Conservation (phyloP, 345 rosid species). For the Brassica incana region DNA sequence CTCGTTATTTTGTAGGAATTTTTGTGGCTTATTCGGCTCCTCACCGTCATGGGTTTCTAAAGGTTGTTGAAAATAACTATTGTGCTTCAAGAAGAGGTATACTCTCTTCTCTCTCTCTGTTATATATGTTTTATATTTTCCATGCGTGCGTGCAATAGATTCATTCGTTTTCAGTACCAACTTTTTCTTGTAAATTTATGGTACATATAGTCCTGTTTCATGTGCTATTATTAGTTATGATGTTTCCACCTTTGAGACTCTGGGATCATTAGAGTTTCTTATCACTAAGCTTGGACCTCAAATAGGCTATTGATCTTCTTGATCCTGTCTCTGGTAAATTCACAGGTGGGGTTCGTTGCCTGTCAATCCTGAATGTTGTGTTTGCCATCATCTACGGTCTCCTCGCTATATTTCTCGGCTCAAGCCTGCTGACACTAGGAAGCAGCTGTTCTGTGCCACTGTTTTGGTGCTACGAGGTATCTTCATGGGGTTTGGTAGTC, state of each 20-base stretch:
- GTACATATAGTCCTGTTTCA: neutral
- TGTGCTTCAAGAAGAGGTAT: slow-evolving; percentile 91
- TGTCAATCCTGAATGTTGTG: slow-evolving; percentile 65
- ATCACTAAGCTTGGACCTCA: slow-evolving; percentile 30
- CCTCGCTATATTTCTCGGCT: slow-evolving; percentile 82
- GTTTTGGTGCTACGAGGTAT: slow-evolving; percentile 94
- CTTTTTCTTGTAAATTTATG: neutral
- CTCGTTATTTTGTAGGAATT: slow-evolving; percentile 51
- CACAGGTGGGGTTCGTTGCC: slow-evolving; percentile 87
- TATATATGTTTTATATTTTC: neutral
- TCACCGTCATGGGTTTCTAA: too few relatives aligned
- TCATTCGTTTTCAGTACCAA: slow-evolving; percentile 13
- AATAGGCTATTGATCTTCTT: slow-evolving; percentile 14
- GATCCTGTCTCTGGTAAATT: slow-evolving; percentile 16
- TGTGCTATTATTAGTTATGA: neutral
- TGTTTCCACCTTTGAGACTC: neutral
- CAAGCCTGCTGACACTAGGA: slow-evolving; percentile 86
- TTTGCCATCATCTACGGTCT: slow-evolving; percentile 76
- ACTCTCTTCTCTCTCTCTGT: slow-evolving; percentile 16
- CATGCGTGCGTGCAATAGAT: neutral
- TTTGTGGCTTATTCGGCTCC: slow-evolving; percentile 78
- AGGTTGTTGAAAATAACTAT: slow-evolving; percentile 84
- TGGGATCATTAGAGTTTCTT: slow-evolving; percentile 23
- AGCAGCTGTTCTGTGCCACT: slow-evolving; percentile 72
- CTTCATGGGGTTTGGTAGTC: slow-evolving; percentile 76